Conservation (phyloP, 305 asterid species). For the Fraxinus ornus region DNA sequence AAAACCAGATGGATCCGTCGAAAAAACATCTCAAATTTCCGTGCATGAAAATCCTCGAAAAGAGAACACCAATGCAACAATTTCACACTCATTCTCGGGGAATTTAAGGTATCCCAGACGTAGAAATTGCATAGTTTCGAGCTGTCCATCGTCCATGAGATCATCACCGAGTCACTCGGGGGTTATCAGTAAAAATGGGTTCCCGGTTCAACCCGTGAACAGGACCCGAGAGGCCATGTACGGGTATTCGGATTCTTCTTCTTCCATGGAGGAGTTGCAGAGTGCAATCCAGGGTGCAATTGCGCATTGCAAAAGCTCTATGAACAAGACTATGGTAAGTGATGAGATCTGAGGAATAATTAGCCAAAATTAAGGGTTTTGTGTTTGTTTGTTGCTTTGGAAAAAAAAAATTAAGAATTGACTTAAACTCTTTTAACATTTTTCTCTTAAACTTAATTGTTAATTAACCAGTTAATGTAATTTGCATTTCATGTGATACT, state of each 20-base stretch:
- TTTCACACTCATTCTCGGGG: conserved; percentile 67
- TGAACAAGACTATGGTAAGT: conserved; percentile 44
- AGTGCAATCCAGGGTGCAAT: conserved; percentile 89
- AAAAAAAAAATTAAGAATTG: no score
- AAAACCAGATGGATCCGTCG: conserved; percentile 18
- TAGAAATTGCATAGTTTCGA: conserved; percentile 44
- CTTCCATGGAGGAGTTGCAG: conserved; percentile 88
- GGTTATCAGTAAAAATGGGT: conserved; percentile 33
- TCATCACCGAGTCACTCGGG: conserved; percentile 74
- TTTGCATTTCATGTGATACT: neutral
- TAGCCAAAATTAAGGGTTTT: neutral
- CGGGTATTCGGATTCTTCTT: conserved; percentile 39
- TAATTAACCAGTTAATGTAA: neutral
- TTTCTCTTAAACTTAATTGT: neutral
- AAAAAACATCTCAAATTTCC: conserved; percentile 13
- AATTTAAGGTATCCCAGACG: conserved; percentile 57
- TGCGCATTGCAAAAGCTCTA: conserved; percentile 84
- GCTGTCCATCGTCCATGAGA: conserved; percentile 85
- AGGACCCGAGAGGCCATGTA: conserved; percentile 26
- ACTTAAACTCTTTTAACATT: neutral
- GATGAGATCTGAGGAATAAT: conserved; percentile 30
- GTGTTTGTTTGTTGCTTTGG: neutral
- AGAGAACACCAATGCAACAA: conserved; percentile 10
- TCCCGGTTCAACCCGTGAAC: conserved; percentile 22
- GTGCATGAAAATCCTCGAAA: neutral